phyloP scores from a whole-genome alignment of 2,329 filamentous ascomycete genomes.

The Coniosporium tulheliwenetii region DNA sequence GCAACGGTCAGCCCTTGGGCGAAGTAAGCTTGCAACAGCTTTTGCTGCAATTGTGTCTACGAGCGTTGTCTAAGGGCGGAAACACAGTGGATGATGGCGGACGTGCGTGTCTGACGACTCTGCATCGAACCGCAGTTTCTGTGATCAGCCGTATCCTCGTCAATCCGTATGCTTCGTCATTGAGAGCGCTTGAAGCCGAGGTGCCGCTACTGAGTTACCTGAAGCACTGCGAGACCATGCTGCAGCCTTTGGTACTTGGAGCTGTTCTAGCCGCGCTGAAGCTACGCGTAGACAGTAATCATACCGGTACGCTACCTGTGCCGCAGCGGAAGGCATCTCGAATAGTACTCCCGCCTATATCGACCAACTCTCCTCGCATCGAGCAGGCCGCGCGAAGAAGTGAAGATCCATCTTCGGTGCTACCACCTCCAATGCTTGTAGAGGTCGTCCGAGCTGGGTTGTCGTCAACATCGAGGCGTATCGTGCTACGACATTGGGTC shows the following conservation, averaged over 20 bases:
- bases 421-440: constrained; percentile 56
- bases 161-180: constrained; percentile 42
- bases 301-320: too few relatives aligned
- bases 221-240: constrained; percentile 42
- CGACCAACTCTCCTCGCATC: too few relatives aligned
- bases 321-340: too few relatives aligned
- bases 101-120: constrained; percentile 37
- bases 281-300: constrained; percentile 20
- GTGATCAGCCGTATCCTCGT: constrained; percentile 49
- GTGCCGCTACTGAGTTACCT: constrained; percentile 54
- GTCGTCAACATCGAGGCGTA: constrained; percentile 54
- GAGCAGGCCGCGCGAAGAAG: too few relatives aligned
- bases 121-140: constrained; percentile 56
- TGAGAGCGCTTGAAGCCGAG: constrained; percentile 54
- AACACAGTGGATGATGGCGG: constrained; percentile 1
- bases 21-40: constrained; percentile 47
- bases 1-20: constrained; percentile 13
- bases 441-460: constrained; percentile 73
- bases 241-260: constrained; percentile 66
- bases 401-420: too few relatives aligned
- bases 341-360: too few relatives aligned
- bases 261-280: constrained; percentile 62
- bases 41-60: constrained; percentile 49
- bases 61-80: constrained; percentile 34
- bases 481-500: constrained; percentile 84